Percentiles rank a stretch among this genome's conserved stretches.
These are phyloP conservation scores for Henningerozyma blattae DNA, from an alignment of 805 yeast species.

Conservation along the genomic window DNA sequence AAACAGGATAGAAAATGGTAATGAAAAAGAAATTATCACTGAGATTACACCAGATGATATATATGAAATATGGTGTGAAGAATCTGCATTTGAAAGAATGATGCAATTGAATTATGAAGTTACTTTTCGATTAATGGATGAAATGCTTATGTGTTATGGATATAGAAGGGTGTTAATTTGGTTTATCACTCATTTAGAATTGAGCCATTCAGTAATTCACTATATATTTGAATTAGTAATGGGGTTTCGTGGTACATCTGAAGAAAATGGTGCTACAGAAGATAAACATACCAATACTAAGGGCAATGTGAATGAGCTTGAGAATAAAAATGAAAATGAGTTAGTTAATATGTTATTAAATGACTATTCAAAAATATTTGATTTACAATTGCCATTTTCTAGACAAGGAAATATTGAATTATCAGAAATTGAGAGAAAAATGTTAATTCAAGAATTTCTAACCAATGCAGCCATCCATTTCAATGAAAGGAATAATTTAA, in stretches of 20 bases:
- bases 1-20: not conserved
- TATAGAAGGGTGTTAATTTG: constrained; percentile 52
- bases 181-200: constrained; percentile 52
- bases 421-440: constrained; percentile 48
- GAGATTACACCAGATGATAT: constrained; percentile 38
- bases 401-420: constrained; percentile 43
- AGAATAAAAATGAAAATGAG: too few relatives aligned
- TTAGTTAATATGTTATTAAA: not conserved
- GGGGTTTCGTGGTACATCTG: constrained; percentile 39
- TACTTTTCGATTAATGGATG: constrained; percentile 50
- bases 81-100: constrained; percentile 38
- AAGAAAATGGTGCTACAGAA: constrained; percentile 6
- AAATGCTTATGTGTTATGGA: constrained; percentile 58
- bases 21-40: not conserved
- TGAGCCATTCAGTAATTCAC: constrained; percentile 44
- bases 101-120: constrained; percentile 39
- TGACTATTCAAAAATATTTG: not conserved
- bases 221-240: constrained; percentile 50
- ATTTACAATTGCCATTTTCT: constrained; percentile 28
- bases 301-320: too few relatives aligned
- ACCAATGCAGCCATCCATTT: constrained; percentile 38
- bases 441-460: constrained; percentile 61
- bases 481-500: constrained; percentile 21
- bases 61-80: constrained; percentile 33
- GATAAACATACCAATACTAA: too few relatives aligned